Evolutionary conservation across 2,329 filamentous ascomycete genomes (phyloP), one percentile per base, ranked within the genome.

Genomic region (Colletotrichum simmondsii): DNA sequence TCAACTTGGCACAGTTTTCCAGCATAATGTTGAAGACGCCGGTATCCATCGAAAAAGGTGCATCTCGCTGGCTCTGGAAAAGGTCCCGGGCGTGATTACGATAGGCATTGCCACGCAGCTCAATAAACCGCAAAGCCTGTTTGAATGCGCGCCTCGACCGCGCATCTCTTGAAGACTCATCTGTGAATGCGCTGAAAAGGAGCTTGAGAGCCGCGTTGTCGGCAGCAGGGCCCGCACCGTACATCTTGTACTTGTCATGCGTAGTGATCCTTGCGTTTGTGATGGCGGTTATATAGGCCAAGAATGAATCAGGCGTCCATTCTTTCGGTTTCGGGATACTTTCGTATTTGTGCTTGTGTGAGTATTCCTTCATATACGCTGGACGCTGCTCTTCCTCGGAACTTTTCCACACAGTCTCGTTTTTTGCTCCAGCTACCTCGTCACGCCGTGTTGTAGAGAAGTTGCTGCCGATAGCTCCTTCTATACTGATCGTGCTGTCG

Each of bases 1-100:
- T 81, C 46, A 81, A 81, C 62, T 81, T 78, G 11, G 82, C 82
- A 56, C 84, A 81, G 3, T 83, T 80, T 16, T 81, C 80, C 16
- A 88, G 82, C 74, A 89, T 78, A 63, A 87, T 81, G 76, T 89
- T 88, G 81, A 84, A 88, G 5, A 84, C 80, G 42, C 84, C 83
- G 2, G 84, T 83, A 73, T 88, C 86, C 75, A 87, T 79, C 6
- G 80, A 81, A n/a, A 87, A 74, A 1, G 82, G 81, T 49, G 80
- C 75, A 53, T 79, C 75, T 60, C 83, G 80, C 32, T 83, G 81
- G n/a, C 80, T 75, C 3, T 77, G 77, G 63, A 87, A 80, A 5
- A 89, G 79, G 7, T 73, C 71, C 7, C 79, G 77, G 54, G 77
- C 77, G 7, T 80, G 76, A 1, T 77, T 72, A 26, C 78, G 74